Percentiles rank a stretch among this genome's conserved stretches.
Conservation (phyloP, 768 basidiomycete genomes). For the Tephrocybe sp. region DNA sequence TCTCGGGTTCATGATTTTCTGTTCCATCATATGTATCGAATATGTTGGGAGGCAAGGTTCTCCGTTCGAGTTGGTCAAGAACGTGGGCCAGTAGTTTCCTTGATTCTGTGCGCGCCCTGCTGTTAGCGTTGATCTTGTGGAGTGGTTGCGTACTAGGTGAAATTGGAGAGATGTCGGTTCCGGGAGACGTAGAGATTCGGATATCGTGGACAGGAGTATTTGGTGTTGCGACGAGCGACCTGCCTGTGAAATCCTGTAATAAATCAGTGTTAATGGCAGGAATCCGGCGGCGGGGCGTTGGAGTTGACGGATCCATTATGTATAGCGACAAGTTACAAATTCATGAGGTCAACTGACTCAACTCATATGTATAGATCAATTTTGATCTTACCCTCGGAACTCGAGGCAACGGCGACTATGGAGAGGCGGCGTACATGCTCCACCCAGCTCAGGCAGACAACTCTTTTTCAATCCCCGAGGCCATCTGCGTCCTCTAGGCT, state of each 20-base stretch:
- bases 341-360: too few relatives aligned
- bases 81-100: slow-evolving; percentile 69
- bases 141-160: slow-evolving; percentile 18
- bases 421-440: slow-evolving; percentile 16
- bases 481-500: slow-evolving; percentile 25
- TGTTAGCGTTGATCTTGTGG: slow-evolving; percentile 25
- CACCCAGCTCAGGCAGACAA: slow-evolving; percentile 39
- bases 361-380: too few relatives aligned
- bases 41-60: slow-evolving; percentile 53
- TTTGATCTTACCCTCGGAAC: too few relatives aligned
- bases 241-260: slow-evolving; percentile 6
- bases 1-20: slow-evolving; percentile 25
- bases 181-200: slow-evolving; percentile 25
- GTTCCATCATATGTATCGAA: slow-evolving; percentile 39
- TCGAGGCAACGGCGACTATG: too few relatives aligned
- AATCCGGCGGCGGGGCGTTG: slow-evolving; percentile 8
- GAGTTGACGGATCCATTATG: slow-evolving; percentile 9
- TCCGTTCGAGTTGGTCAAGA: slow-evolving; percentile 58
- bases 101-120: slow-evolving; percentile 56
- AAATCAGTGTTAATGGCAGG: slow-evolving; percentile 11
- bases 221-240: slow-evolving; percentile 11
- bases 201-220: slow-evolving; percentile 3
- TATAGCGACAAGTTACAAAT: too few relatives aligned
- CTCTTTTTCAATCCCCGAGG: slow-evolving; percentile 35
- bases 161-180: slow-evolving; percentile 21